These are phyloP conservation scores for Bryopsis sp. DNA, from an alignment of 139 green algal species.

Conservation along the genomic window DNA sequence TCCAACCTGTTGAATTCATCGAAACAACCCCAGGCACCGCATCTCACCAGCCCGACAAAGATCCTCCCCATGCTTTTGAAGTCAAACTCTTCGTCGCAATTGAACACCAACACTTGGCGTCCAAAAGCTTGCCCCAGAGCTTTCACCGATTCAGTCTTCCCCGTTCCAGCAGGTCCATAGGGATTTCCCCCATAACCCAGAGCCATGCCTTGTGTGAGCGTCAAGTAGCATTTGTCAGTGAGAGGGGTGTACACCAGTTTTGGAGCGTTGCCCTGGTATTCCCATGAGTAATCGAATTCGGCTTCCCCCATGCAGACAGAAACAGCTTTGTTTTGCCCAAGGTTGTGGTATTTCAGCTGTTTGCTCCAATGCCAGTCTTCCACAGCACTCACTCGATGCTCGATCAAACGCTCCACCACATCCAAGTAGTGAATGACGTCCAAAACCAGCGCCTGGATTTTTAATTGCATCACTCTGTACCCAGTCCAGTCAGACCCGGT, in stretches of 20 bases:
- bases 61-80: conserved; percentile 68
- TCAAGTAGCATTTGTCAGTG: conserved; percentile 64
- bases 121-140: conserved; percentile 60
- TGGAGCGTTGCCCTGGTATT: conserved; percentile 72
- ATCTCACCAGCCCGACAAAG: conserved; percentile 68
- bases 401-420: conserved; percentile 51
- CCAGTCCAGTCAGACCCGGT: conserved; percentile 42
- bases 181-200: conserved; percentile 75
- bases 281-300: conserved; percentile 61
- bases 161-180: conserved; percentile 70
- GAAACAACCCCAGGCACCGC: conserved; percentile 79
- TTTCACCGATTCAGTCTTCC: conserved; percentile 83
- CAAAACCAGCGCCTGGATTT: conserved; percentile 60
- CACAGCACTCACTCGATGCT: conserved; percentile 19
- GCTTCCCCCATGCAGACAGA: conserved; percentile 59
- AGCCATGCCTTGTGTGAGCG: conserved; percentile 46
- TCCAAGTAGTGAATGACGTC: conserved; percentile 77
- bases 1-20: conserved; percentile 83
- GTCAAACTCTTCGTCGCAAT: conserved; percentile 82
- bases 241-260: conserved; percentile 83
- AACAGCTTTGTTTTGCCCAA: conserved; percentile 19
- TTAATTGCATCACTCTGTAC: conserved; percentile 58
- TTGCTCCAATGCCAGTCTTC: conserved; percentile 60
- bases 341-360: conserved; percentile 66
- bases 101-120: conserved; percentile 73